Evolutionary conservation across 805 yeast genomes (phyloP), one percentile per base, ranked within the genome.

Genomic region (Metschnikowia baotianmanensis): DNA sequence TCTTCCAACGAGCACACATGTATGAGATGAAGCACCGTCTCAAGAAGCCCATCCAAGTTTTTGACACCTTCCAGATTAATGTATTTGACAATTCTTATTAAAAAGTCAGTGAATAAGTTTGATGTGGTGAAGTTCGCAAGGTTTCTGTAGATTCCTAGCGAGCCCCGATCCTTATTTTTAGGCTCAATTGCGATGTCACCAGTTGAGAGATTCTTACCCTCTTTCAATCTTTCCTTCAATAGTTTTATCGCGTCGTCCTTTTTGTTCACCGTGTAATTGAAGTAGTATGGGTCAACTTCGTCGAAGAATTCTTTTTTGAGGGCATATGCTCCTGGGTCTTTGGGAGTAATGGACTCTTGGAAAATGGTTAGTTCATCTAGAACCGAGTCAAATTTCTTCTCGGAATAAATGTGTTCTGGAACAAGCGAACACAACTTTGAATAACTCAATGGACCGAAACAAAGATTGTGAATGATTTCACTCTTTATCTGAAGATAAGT

Each of bases 401-500:
- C 93, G 4, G 78, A 69, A 0, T 80, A 65, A 25, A 89, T 69
- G 50, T 82, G 85, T 36, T 89, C 97, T 0, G 96, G 91, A 2
- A 89, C 73, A 12, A 72, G 75, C 2, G 77, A 64, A 42, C 82
- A 73, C 15, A 93, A 62, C 41, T 85, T 85, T 3, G 93, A 77
- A 56, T 82, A 90, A 17, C 80, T 71, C 68, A 81, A 65, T 2
- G 84, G 82, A 22, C 81, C 80, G 65, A 87, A 86, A 47, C 95
- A 82, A n/a, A 91, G 67, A 2, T 80, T 74, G 55, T 93, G 97
- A 17, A 88, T 70, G n/a, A 91, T 78, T 51, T 90, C 96, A 31
- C 76, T 72, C 42, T 67, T 69, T 21, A 88, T 73, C 37, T 80
- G 69, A 11, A 62, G 58, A 42, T 75, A 76, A 9, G 69, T 69